phyloP scores from a whole-genome alignment of 768 basidiomycete genomes.

The Tremella yokohamensis region DNA sequence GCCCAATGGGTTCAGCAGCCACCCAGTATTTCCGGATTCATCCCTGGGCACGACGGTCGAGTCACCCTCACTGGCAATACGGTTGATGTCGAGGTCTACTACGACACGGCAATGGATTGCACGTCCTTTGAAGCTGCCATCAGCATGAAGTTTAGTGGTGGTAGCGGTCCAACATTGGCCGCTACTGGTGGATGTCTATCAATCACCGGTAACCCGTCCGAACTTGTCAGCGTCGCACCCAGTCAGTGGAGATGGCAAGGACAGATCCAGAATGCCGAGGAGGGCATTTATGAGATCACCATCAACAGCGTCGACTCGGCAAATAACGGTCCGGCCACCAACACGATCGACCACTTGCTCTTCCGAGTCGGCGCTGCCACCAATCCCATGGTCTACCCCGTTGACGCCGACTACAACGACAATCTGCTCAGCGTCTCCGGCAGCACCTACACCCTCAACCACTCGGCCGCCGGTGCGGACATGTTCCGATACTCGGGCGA shows the following conservation, averaged over 20 bases:
- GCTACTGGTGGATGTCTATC: constrained; percentile 36
- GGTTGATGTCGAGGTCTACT: constrained; percentile 70
- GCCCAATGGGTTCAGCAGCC: constrained; percentile 66
- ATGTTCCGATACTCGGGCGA: constrained; percentile 81
- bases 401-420: constrained; percentile 67
- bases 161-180: constrained; percentile 59
- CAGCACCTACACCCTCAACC: constrained; percentile 70
- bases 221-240: constrained; percentile 58
- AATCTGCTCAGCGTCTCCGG: constrained; percentile 55
- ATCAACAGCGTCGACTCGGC: constrained; percentile 60
- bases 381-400: constrained; percentile 85
- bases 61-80: constrained; percentile 55
- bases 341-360: constrained; percentile 72
- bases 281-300: constrained; percentile 74
- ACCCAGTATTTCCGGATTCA: constrained; percentile 73
- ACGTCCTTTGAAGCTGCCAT: constrained; percentile 62
- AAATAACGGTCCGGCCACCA: constrained; percentile 58
- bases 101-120: constrained; percentile 74
- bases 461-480: constrained; percentile 81
- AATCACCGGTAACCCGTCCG: constrained; percentile 54
- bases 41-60: constrained; percentile 82
- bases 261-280: constrained; percentile 69
- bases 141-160: constrained; percentile 66
- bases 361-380: constrained; percentile 70
- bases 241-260: constrained; percentile 72